Percentiles rank a stretch among this genome's conserved stretches.
phyloP scores from a whole-genome alignment of 2,329 filamentous ascomycete species.

The Penicillium sumatraense region DNA sequence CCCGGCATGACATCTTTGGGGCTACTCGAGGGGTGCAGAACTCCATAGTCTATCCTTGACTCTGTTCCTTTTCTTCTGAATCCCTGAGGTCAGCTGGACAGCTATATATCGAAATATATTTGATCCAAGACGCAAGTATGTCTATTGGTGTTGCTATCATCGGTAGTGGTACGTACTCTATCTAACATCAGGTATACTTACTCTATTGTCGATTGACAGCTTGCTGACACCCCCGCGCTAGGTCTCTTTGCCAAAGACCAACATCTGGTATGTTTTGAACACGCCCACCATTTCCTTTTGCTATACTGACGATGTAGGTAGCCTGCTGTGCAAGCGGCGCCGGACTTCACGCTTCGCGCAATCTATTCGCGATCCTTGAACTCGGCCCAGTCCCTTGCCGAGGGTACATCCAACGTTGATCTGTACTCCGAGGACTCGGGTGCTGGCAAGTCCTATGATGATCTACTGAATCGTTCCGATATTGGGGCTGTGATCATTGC shows the following conservation, averaged over 20 bases:
- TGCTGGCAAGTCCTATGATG: constrained; percentile 48
- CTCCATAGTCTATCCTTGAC: constrained; percentile 2
- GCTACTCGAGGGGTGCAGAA: no score
- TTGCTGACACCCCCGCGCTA: constrained; percentile 19
- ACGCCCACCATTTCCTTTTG: background rate
- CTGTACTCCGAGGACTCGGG: constrained; percentile 62
- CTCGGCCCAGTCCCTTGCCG: constrained; percentile 54
- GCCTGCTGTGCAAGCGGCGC: constrained; percentile 56
- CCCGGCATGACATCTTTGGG: constrained; percentile 15
- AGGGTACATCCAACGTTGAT: constrained; percentile 44
- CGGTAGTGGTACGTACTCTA: constrained; percentile 50
- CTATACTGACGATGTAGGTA: constrained; percentile 26
- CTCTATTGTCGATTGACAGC: background rate
- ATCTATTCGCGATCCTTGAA: constrained; percentile 63
- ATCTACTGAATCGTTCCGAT: constrained; percentile 54
- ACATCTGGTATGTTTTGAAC: constrained; percentile 49
- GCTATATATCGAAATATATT: background rate
- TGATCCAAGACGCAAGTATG: constrained; percentile 27
- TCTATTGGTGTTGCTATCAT: constrained; percentile 57
- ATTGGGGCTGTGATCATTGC: constrained; percentile 58
- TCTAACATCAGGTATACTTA: background rate
- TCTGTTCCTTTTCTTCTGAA: background rate
- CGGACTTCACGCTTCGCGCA: constrained; percentile 56
- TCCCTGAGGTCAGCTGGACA: background rate
- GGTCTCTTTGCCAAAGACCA: constrained; percentile 63